Conservation (phyloP, 2,329 filamentous ascomycete genomes). For the Knufia fluminis region DNA sequence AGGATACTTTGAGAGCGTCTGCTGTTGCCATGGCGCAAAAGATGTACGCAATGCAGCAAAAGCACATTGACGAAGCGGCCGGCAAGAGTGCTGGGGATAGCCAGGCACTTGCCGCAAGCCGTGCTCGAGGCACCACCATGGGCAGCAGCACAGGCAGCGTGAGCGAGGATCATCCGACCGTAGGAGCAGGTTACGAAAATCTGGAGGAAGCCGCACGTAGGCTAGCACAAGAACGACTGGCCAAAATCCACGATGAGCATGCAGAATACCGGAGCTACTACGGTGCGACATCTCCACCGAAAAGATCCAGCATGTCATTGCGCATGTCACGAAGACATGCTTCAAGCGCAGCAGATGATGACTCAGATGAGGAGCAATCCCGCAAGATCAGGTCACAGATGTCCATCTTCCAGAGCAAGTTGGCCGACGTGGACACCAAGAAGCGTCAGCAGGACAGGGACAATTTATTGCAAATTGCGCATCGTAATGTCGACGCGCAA, state of each 20-base stretch:
- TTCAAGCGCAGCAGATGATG: slow-evolving; percentile 50
- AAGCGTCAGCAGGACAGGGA: slow-evolving; percentile 70
- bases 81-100: slow-evolving; percentile 26
- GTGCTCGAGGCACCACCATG: slow-evolving; percentile 25
- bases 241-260: slow-evolving; percentile 67
- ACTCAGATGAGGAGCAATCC: slow-evolving; percentile 59
- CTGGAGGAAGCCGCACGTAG: slow-evolving; percentile 82
- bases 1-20: slow-evolving; percentile 67
- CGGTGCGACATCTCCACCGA: slow-evolving; percentile 47
- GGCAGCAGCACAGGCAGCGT: slow-evolving; percentile 7
- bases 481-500: slow-evolving; percentile 72
- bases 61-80: slow-evolving; percentile 44
- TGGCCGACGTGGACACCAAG: slow-evolving; percentile 60
- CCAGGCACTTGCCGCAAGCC: slow-evolving; percentile 28
- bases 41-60: slow-evolving; percentile 68
- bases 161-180: slow-evolving; percentile 7
- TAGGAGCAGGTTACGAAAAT: slow-evolving; percentile 31
- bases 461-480: slow-evolving; percentile 65
- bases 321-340: slow-evolving; percentile 51
- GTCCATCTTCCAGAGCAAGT: slow-evolving; percentile 61
- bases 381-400: slow-evolving; percentile 68
- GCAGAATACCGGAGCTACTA: slow-evolving; percentile 69
- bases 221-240: slow-evolving; percentile 71
- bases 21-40: slow-evolving; percentile 82
- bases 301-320: slow-evolving; percentile 42